Evolutionary conservation across 352 stramenopile genomes (phyloP).

Genomic region (Globisporangium apiculatum): DNA sequence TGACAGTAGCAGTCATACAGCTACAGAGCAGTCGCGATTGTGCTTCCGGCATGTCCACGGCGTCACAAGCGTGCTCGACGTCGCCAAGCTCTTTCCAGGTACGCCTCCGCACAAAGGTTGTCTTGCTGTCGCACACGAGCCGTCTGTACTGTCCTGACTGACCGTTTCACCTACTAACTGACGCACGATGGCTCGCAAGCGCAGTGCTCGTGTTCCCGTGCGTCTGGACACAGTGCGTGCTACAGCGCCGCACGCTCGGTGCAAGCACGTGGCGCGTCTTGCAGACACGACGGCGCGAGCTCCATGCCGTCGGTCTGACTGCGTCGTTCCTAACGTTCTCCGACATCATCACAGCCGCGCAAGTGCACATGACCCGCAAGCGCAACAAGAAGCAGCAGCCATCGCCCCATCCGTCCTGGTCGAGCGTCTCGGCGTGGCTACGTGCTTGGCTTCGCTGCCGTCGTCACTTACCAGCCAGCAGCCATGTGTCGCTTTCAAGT

Average conservation of each 20-base stretch:
- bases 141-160: too few relatives aligned
- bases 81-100: slow-evolving; percentile 57
- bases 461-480: too few relatives aligned
- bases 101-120: background rate
- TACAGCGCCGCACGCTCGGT: slow-evolving; percentile 39
- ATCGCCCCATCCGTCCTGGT: background rate
- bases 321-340: slow-evolving; percentile 24
- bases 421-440: background rate
- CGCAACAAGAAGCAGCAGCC: background rate
- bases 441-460: too few relatives aligned
- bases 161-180: too few relatives aligned
- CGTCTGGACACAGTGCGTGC: slow-evolving; percentile 46
- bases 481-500: too few relatives aligned
- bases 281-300: slow-evolving; percentile 23
- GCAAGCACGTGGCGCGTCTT: slow-evolving; percentile 39
- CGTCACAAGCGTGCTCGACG: slow-evolving; percentile 23
- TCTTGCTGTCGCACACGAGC: background rate
- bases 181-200: background rate
- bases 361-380: slow-evolving; percentile 17
- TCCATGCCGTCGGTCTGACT: slow-evolving; percentile 19
- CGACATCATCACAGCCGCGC: slow-evolving; percentile 31
- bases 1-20: background rate
- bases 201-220: slow-evolving; percentile 59
- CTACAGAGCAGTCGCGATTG: background rate
- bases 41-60: slow-evolving; percentile 24